Evolutionary conservation across 768 basidiomycete genomes (phyloP), one percentile per base, ranked within the genome.

Genomic region (Trametes elegans): DNA sequence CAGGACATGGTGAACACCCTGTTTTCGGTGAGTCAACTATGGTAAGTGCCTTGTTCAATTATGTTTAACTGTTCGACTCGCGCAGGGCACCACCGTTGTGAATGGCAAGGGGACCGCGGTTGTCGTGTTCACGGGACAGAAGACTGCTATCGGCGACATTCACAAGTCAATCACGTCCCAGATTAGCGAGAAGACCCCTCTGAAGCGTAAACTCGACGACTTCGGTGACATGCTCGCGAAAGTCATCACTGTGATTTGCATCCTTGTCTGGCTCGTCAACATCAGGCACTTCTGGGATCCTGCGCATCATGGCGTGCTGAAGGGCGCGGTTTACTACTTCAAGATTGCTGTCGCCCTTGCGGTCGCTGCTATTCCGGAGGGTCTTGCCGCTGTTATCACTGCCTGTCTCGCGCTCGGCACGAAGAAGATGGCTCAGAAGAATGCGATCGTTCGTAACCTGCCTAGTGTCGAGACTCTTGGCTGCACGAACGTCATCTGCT

Each of bases 381-480:
- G 96, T 55, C 75, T 99, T n/a, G 94, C 96, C 31, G 95, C 94
- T 46, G 96, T 99, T 55, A 97, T 98, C 66, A 99, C 96, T 7
- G 94, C 94, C 9, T 98, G 95, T 71, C 73, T 99, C 34, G 95
- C 97, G 9, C 79, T 99, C 13, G 97, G 96, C 18, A 98, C 96
- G 16, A 94, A 97, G 76, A 98, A 97, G 73, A 99, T 99, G 96
- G 95, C 96, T 0, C 90, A 97, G 77, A 90, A 95, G 74, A 97
- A 98, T 59, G 96, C 96, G 2, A 99, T 99, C 64, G 96, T 99
- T 49, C 77, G 95, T 64, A 95, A 96, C 70, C 75, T 99, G 59
- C 97, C 96, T 7, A 93, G 90, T 59, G 97, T 99, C 28, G 96
- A 99, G 74, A 98, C 96, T 34, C 78, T 99, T 7, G 96, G 96